A percentile compares a stretch with the other conserved stretches of the same genome.
Conservation (phyloP, 495 filamentous ascomycete species). For the Penicilliopsis zonata region DNA sequence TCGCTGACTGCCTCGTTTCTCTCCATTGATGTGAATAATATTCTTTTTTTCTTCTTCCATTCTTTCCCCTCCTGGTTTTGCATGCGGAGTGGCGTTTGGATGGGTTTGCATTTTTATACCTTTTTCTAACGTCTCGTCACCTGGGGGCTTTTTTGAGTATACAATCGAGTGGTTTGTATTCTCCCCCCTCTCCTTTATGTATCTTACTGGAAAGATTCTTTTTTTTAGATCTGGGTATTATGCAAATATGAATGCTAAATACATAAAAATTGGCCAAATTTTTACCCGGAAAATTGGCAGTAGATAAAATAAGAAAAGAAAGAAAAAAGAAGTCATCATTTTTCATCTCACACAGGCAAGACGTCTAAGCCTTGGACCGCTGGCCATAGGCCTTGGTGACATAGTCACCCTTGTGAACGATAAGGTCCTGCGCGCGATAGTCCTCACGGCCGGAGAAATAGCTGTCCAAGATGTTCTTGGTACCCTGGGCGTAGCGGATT, state of each 20-base stretch:
- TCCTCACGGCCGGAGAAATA: slow-evolving; percentile 81
- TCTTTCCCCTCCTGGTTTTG: neutral
- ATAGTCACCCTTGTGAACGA: slow-evolving; percentile 85
- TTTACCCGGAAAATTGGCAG: neutral
- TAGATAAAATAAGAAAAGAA: too few species aligned
- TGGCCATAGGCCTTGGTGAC: slow-evolving; percentile 93
- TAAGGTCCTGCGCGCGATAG: slow-evolving; percentile 85
- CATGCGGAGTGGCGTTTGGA: too few species aligned
- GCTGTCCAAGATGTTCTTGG: slow-evolving; percentile 78
- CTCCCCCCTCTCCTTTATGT: too few species aligned
- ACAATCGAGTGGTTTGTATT: too few species aligned
- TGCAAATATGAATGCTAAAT: neutral
- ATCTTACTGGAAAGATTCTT: too few species aligned
- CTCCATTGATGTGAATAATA: too few species aligned
- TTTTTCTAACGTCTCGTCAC: too few species aligned
- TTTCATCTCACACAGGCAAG: neutral
- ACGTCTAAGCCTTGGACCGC: slow-evolving; percentile 37
- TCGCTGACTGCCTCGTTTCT: slow-evolving; percentile 2
- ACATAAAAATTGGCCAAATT: too few species aligned
- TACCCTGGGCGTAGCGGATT: slow-evolving; percentile 82
- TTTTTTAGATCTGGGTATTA: too few species aligned
- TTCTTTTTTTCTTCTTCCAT: too few species aligned
- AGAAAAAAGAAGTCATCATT: too few species aligned
- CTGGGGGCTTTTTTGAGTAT: too few species aligned
- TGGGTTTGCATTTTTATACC: slow-evolving; percentile 2